Percentiles rank a stretch among this genome's conserved stretches.
Evolutionary conservation across 2,329 filamentous ascomycete genomes (phyloP).

Genomic region (Ceratocystis lukuohia): DNA sequence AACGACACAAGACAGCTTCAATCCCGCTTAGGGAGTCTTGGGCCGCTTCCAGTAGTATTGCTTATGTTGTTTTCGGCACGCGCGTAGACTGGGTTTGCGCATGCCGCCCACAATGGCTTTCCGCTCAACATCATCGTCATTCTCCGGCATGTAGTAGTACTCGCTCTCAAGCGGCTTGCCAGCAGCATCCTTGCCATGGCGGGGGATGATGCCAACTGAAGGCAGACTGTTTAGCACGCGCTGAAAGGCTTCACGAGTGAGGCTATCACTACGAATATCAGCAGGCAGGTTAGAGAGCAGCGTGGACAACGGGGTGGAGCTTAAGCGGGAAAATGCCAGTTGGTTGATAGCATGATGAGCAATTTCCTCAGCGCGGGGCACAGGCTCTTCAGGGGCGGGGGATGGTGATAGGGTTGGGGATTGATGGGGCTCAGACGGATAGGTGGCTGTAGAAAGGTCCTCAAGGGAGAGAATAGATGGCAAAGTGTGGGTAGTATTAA

Average conservation of each 20-base stretch:
- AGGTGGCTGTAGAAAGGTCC: neutral
- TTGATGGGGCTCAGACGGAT: neutral
- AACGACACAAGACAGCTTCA: neutral
- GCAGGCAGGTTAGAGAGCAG: constrained; percentile 76
- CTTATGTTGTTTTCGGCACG: constrained; percentile 93
- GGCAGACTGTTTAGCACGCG: constrained; percentile 57
- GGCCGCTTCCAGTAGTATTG: constrained; percentile 60
- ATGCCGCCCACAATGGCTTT: constrained; percentile 72
- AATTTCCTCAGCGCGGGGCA: constrained; percentile 31
- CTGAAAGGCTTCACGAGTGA: constrained; percentile 52
- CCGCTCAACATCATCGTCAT: constrained; percentile 65
- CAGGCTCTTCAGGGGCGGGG: constrained; percentile 10
- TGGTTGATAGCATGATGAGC: constrained; percentile 89
- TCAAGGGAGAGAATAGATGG: constrained; percentile 13
- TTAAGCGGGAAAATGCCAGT: constrained; percentile 82
- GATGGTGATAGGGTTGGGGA: neutral
- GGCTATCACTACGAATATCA: constrained; percentile 40
- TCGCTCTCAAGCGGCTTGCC: constrained; percentile 89
- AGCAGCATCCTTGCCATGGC: constrained; percentile 90
- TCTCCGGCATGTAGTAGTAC: constrained; percentile 89
- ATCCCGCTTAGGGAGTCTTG: constrained; percentile 38
- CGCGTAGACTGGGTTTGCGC: constrained; percentile 75
- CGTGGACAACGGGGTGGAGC: constrained; percentile 78
- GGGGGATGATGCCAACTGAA: constrained; percentile 77
- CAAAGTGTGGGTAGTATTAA: neutral